Conservation (phyloP, 2,329 filamentous ascomycete species). For the Diaporthe destruens region DNA sequence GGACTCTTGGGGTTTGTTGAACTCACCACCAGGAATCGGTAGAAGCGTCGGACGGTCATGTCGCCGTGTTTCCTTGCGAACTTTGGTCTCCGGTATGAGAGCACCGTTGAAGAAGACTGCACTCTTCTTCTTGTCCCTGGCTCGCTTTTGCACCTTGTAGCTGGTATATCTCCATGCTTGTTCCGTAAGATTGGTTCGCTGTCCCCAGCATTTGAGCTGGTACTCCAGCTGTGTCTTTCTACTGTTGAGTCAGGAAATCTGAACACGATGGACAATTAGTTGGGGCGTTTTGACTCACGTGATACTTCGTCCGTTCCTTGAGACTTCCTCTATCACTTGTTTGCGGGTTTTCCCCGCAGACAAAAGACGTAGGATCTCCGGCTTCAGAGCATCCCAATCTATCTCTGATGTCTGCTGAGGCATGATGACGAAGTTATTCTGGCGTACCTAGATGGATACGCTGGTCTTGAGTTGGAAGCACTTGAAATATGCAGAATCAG, state of each 20-base stretch:
- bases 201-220: slow-evolving; percentile 2
- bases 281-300: neutral
- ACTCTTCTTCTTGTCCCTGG: neutral
- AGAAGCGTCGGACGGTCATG: neutral
- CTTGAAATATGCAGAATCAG: too few species aligned
- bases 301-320: neutral
- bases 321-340: neutral
- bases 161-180: neutral
- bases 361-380: neutral
- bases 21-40: neutral
- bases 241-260: neutral
- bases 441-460: too few species aligned
- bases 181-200: neutral
- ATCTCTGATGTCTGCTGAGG: neutral
- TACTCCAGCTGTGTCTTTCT: slow-evolving; percentile 10
- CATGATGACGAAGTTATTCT: neutral
- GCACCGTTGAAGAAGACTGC: neutral
- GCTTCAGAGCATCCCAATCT: neutral
- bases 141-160: neutral
- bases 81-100: neutral
- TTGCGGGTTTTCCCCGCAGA: neutral
- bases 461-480: too few species aligned
- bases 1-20: too few species aligned
- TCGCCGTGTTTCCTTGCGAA: neutral
- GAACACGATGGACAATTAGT: too few species aligned